A percentile compares a stretch with the other conserved stretches of the same genome.
These are phyloP conservation scores for Obelidium mucronatum DNA, from an alignment of 192 early-diverging fungal genomes.

Conservation along the genomic window DNA sequence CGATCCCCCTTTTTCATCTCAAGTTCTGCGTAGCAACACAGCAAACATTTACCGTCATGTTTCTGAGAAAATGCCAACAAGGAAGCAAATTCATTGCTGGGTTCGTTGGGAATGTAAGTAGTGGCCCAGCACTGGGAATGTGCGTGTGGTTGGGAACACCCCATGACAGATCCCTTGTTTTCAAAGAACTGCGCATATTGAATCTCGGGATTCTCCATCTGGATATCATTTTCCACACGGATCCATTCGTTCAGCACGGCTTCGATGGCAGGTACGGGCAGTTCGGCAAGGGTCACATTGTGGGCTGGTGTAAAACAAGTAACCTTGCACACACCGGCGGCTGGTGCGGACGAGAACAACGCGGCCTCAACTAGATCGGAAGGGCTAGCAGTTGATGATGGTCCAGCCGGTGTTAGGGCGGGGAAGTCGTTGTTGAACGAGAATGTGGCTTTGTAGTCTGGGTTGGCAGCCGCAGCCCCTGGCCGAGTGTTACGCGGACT, in stretches of 20 bases:
- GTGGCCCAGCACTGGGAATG: slow-evolving; percentile 88
- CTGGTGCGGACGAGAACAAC: slow-evolving; percentile 47
- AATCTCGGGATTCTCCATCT: slow-evolving; percentile 52
- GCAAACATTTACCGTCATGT: slow-evolving; percentile 66
- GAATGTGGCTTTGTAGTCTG: slow-evolving; percentile 79
- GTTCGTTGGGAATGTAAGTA: slow-evolving; percentile 83
- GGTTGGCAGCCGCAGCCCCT: slow-evolving; percentile 71
- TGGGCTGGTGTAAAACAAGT: slow-evolving; percentile 94
- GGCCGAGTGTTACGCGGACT: slow-evolving; percentile 89
- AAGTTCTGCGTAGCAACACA: slow-evolving; percentile 81
- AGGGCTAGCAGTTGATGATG: not conserved
- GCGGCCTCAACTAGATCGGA: not conserved
- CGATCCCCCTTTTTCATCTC: slow-evolving; percentile 67
- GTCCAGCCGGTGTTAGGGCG: slow-evolving; percentile 63
- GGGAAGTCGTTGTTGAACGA: slow-evolving; percentile 95
- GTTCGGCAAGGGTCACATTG: slow-evolving; percentile 88
- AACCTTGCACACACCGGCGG: slow-evolving; percentile 82
- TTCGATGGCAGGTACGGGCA: slow-evolving; percentile 70
- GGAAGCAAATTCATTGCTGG: slow-evolving; percentile 71
- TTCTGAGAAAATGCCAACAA: slow-evolving; percentile 67
- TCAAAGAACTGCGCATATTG: slow-evolving; percentile 95
- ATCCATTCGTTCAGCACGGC: slow-evolving; percentile 80
- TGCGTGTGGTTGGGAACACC: slow-evolving; percentile 97
- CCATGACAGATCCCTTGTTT: slow-evolving; percentile 97
- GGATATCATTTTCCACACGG: slow-evolving; percentile 61